phyloP scores from a whole-genome alignment of 768 basidiomycete species.

The Vararia minispora region DNA sequence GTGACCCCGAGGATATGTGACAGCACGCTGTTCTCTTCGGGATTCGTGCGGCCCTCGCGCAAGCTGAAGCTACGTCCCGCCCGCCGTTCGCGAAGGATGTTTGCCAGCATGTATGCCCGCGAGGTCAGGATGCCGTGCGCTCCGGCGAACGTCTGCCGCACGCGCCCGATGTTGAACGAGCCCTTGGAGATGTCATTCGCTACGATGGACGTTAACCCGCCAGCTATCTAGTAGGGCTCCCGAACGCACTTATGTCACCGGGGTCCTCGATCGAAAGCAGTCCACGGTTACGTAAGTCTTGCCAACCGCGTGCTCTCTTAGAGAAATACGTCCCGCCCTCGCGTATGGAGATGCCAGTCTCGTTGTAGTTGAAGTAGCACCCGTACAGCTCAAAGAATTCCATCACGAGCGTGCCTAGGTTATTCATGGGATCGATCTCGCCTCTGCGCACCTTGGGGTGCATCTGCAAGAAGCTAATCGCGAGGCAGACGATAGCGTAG shows the following conservation, averaged over 20 bases:
- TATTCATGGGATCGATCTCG: conserved; percentile 78
- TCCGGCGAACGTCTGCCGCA: conserved; percentile 75
- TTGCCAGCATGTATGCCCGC: conserved; percentile 53
- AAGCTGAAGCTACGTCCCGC: conserved; percentile 38
- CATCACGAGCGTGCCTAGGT: conserved; percentile 88
- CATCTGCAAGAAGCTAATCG: conserved; percentile 92
- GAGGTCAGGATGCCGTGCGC: conserved; percentile 72
- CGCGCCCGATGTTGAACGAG: conserved; percentile 74
- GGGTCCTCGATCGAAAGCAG: conserved; percentile 90
- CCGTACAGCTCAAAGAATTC: conserved; percentile 99
- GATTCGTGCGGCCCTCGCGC: conserved; percentile 29
- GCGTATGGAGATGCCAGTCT: conserved; percentile 80
- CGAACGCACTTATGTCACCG: conserved; percentile 64
- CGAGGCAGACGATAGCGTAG: conserved; percentile 89
- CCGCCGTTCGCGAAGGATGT: conserved; percentile 46
- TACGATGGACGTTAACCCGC: conserved; percentile 19
- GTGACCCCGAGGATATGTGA: conserved; percentile 74
- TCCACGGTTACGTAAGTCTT: conserved; percentile 39
- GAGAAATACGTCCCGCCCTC: conserved; percentile 84
- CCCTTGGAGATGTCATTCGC: conserved; percentile 91
- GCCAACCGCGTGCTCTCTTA: conserved; percentile 79
- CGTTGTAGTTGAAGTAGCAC: conserved; percentile 80
- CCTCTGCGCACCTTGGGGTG: conserved; percentile 88
- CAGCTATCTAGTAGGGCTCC: background rate
- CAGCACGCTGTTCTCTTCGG: conserved; percentile 68